These are phyloP conservation scores for Terfezia claveryi DNA, from an alignment of 495 filamentous ascomycete genomes.

Conservation along the genomic window DNA sequence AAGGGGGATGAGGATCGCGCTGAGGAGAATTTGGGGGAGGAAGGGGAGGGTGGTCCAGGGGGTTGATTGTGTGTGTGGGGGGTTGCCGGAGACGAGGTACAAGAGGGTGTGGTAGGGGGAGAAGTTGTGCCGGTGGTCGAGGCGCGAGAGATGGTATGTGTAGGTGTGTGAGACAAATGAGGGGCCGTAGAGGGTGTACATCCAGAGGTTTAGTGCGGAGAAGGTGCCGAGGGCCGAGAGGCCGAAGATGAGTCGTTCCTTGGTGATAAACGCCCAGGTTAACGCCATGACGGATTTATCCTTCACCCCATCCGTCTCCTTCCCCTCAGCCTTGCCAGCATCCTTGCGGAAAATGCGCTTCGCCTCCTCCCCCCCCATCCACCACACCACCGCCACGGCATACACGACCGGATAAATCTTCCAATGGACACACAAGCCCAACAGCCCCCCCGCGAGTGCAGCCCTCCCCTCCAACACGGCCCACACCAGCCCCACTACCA, in stretches of 20 bases:
- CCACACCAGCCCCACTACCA: slow-evolving; percentile 66
- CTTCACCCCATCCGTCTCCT: background rate
- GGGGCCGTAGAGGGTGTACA: slow-evolving; percentile 52
- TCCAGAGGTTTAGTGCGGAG: slow-evolving; percentile 41
- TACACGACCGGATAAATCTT: slow-evolving; percentile 99
- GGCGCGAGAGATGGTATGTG: slow-evolving; percentile 73
- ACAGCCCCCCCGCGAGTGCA: slow-evolving; percentile 31
- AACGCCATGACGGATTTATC: slow-evolving; percentile 2
- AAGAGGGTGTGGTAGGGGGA: slow-evolving; percentile 84
- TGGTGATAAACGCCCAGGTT: too few species aligned
- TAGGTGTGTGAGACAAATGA: slow-evolving; percentile 77
- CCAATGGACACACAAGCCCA: slow-evolving; percentile 79
- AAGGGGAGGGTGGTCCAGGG: slow-evolving; percentile 66
- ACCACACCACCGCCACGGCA: slow-evolving; percentile 66
- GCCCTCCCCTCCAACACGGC: slow-evolving; percentile 30
- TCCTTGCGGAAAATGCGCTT: slow-evolving; percentile 2
- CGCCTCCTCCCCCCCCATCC: slow-evolving; percentile 39
- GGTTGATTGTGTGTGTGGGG: slow-evolving; percentile 9
- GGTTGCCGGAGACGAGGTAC: slow-evolving; percentile 43
- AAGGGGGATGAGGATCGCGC: slow-evolving; percentile 52
- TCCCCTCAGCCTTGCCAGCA: background rate
- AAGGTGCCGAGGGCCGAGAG: slow-evolving; percentile 46
- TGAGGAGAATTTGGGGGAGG: slow-evolving; percentile 62
- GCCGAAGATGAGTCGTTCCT: too few species aligned
- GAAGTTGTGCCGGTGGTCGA: slow-evolving; percentile 97